A percentile compares a stretch with the other conserved stretches of the same genome.
Conservation (phyloP, 2,329 filamentous ascomycete genomes). For the Raffaelea ambrosiae region DNA sequence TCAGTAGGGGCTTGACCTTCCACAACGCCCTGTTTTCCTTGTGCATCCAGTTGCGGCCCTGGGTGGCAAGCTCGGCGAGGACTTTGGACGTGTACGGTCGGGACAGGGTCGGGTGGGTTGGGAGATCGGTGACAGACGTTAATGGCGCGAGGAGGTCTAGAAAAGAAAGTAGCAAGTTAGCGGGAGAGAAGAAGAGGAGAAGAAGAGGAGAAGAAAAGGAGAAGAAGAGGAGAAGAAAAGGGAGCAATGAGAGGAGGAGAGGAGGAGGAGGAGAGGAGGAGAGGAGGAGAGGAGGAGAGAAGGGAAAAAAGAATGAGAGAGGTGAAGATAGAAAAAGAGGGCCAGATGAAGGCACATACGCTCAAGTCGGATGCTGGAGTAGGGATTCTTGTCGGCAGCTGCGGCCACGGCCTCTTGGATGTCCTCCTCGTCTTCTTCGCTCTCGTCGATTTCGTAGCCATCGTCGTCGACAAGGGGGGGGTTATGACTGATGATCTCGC, state of each 20-base stretch:
- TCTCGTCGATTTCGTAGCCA: constrained; percentile 68
- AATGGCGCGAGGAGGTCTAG: constrained; percentile 67
- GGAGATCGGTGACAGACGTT: constrained; percentile 64
- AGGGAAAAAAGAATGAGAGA: not conserved
- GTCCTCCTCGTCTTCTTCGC: constrained; percentile 58
- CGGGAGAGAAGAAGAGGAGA: not conserved
- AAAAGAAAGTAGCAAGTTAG: not conserved
- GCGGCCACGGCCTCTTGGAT: constrained; percentile 51
- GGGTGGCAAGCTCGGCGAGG: constrained; percentile 59
- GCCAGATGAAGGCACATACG: constrained; percentile 36
- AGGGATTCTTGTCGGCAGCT: constrained; percentile 66
- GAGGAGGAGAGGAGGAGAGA: no score
- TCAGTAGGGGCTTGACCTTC: constrained; percentile 66
- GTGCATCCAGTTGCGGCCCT: constrained; percentile 63
- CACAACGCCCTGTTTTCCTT: constrained; percentile 66
- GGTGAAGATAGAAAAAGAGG: not conserved
- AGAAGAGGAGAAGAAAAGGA: not conserved
- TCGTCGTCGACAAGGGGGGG: constrained; percentile 67
- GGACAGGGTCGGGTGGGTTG: constrained; percentile 65
- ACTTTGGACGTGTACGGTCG: constrained; percentile 67
- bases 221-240: no score
- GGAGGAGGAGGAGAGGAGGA: not conserved
- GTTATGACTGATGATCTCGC: constrained; percentile 67
- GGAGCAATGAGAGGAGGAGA: not conserved
- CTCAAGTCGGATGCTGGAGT: constrained; percentile 62